These are phyloP conservation scores for Dentipellis sp. DNA, from an alignment of 768 basidiomycete species.

Conservation along the genomic window DNA sequence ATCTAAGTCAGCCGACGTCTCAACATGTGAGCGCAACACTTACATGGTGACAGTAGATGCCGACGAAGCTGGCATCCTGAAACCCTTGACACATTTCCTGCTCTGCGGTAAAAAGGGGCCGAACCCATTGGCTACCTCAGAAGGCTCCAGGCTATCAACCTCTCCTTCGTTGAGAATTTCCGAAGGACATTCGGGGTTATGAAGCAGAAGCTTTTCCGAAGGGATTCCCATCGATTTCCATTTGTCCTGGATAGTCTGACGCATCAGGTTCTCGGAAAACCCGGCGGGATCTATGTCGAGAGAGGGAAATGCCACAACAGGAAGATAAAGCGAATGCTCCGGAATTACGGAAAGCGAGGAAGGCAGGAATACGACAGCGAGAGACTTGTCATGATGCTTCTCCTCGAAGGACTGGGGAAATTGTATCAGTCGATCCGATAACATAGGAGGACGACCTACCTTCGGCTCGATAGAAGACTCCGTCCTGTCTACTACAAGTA, in stretches of 20 bases:
- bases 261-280: slow-evolving; percentile 13
- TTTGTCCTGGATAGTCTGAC: slow-evolving; percentile 21
- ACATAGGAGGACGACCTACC: slow-evolving; percentile 16
- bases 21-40: slow-evolving; percentile 17
- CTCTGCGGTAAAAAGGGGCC: slow-evolving; percentile 11
- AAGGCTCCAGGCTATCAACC: slow-evolving; percentile 5
- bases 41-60: slow-evolving; percentile 60
- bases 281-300: slow-evolving; percentile 16
- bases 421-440: slow-evolving; percentile 27
- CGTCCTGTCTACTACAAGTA: slow-evolving; percentile 32
- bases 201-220: slow-evolving; percentile 16
- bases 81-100: slow-evolving; percentile 19
- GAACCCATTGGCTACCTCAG: slow-evolving; percentile 9
- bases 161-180: slow-evolving; percentile 8
- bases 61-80: slow-evolving; percentile 36
- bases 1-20: slow-evolving; percentile 5
- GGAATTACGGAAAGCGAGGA: slow-evolving; percentile 27
- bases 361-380: slow-evolving; percentile 65
- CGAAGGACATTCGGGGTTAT: slow-evolving; percentile 20
- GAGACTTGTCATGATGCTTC: slow-evolving; percentile 36
- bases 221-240: slow-evolving; percentile 22
- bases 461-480: slow-evolving; percentile 27
- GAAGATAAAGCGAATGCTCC: slow-evolving; percentile 45
- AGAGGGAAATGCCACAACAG: slow-evolving; percentile 30
- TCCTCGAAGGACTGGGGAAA: slow-evolving; percentile 32